Conservation (phyloP, 176 grass and related monocot species). For the Microstegium vimineum region DNA sequence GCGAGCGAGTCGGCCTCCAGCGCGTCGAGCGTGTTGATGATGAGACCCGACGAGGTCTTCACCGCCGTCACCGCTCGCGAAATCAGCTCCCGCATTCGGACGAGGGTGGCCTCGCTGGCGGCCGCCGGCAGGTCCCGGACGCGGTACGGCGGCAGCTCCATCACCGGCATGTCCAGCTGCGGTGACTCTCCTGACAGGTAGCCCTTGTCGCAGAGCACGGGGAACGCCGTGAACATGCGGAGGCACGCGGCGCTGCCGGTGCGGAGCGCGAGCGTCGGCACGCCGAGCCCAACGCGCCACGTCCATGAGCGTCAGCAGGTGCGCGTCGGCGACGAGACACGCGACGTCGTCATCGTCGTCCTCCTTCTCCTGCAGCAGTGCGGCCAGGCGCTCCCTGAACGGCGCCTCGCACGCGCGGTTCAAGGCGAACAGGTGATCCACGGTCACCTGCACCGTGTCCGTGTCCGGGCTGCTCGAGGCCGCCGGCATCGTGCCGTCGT, state of each 20-base stretch:
- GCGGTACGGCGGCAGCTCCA: neutral
- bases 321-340: constrained; percentile 18
- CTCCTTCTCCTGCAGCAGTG: neutral
- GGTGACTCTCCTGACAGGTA: neutral
- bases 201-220: neutral
- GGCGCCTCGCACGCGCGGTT: neutral
- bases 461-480: too few relatives aligned
- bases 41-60: constrained; percentile 4
- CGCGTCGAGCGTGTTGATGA: constrained; percentile 30
- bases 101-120: neutral
- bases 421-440: neutral
- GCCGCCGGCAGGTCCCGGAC: neutral
- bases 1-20: neutral
- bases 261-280: neutral
- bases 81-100: neutral
- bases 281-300: neutral
- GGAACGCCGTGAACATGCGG: neutral
- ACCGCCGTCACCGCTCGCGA: neutral
- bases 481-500: neutral
- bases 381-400: neutral
- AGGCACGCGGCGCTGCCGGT: constrained; percentile 16
- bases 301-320: neutral
- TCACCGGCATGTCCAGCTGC: neutral
- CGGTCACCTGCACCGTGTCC: neutral
- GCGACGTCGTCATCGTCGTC: neutral